These are phyloP conservation scores for Umbelopsis ramanniana DNA, from an alignment of 192 early-diverging fungal species.

Conservation along the genomic window DNA sequence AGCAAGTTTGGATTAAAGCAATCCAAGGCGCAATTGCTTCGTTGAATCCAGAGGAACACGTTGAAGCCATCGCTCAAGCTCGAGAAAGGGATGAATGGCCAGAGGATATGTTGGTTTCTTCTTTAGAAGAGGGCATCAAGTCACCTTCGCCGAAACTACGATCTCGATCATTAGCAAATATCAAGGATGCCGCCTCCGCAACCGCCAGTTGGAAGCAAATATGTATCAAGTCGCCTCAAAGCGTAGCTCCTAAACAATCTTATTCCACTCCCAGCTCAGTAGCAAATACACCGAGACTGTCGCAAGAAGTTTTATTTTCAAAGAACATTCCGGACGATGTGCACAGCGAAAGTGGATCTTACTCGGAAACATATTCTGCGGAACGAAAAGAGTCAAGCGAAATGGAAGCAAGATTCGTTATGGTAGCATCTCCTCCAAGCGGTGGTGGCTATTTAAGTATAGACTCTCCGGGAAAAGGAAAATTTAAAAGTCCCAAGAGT, in stretches of 20 bases:
- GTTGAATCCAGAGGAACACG: neutral
- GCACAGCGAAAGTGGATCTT: neutral
- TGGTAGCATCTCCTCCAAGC: neutral
- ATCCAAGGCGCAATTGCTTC: constrained; percentile 49
- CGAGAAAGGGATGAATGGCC: neutral
- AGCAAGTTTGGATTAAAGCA: constrained; percentile 55
- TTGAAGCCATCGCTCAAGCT: neutral
- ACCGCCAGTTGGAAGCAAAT: constrained; percentile 3
- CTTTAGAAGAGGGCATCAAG: neutral
- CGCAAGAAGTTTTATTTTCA: constrained; percentile 1
- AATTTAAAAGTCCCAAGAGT: constrained; percentile 28
- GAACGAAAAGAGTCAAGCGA: neutral
- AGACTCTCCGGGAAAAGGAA: constrained; percentile 28
- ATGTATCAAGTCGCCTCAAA: neutral
- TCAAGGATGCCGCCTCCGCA: constrained; percentile 1
- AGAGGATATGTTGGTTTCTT: constrained; percentile 38
- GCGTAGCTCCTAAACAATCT: neutral
- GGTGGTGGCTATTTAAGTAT: neutral
- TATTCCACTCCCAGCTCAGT: constrained; percentile 10
- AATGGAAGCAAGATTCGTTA: neutral
- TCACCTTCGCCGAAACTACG: neutral
- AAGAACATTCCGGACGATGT: neutral
- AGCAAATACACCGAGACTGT: constrained; percentile 5
- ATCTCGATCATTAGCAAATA: constrained; percentile 29
- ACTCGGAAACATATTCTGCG: neutral